A percentile compares a stretch with the other conserved stretches of the same genome.
Conservation (phyloP, 164 flowering plant species). For the Amborella trichopoda region DNA sequence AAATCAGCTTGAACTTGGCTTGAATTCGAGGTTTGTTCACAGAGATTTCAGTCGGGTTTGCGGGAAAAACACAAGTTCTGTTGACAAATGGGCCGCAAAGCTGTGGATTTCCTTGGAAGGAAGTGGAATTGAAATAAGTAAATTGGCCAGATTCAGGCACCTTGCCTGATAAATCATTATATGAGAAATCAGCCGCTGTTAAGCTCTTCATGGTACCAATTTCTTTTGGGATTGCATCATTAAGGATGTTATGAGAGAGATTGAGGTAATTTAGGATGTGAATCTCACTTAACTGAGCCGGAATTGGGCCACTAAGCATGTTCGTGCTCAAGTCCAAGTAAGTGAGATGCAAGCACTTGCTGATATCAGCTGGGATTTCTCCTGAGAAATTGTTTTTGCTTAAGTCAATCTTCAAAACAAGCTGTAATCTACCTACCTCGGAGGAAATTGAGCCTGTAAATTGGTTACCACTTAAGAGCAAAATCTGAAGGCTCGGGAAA, state of each 20-base stretch:
- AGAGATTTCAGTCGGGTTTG: slow-evolving; percentile 31
- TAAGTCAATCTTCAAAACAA: slow-evolving; percentile 29
- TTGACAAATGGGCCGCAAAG: slow-evolving; percentile 39
- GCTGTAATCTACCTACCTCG: slow-evolving; percentile 37
- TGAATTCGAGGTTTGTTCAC: slow-evolving; percentile 19
- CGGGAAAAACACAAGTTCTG: slow-evolving; percentile 42
- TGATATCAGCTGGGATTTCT: slow-evolving; percentile 32
- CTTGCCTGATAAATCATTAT: slow-evolving; percentile 54
- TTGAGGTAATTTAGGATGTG: slow-evolving; percentile 48
- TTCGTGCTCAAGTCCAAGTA: slow-evolving; percentile 58
- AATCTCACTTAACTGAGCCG: slow-evolving; percentile 36
- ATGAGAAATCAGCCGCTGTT: slow-evolving; percentile 59
- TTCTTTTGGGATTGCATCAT: slow-evolving; percentile 35
- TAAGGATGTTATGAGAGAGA: slow-evolving; percentile 44
- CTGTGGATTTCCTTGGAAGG: slow-evolving; percentile 47
- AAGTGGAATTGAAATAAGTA: slow-evolving; percentile 40
- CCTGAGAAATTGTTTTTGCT: slow-evolving; percentile 53
- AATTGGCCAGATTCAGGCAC: slow-evolving; percentile 49
- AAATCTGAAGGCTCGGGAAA: slow-evolving; percentile 35
- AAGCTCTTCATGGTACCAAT: slow-evolving; percentile 51
- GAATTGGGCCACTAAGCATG: slow-evolving; percentile 51
- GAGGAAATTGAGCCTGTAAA: slow-evolving; percentile 49
- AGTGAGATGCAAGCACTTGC: slow-evolving; percentile 32
- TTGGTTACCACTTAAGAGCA: slow-evolving; percentile 33
- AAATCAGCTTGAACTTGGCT: slow-evolving; percentile 39